Conservation (phyloP, 495 filamentous ascomycete species). For the Penicillium atrosanguineum region DNA sequence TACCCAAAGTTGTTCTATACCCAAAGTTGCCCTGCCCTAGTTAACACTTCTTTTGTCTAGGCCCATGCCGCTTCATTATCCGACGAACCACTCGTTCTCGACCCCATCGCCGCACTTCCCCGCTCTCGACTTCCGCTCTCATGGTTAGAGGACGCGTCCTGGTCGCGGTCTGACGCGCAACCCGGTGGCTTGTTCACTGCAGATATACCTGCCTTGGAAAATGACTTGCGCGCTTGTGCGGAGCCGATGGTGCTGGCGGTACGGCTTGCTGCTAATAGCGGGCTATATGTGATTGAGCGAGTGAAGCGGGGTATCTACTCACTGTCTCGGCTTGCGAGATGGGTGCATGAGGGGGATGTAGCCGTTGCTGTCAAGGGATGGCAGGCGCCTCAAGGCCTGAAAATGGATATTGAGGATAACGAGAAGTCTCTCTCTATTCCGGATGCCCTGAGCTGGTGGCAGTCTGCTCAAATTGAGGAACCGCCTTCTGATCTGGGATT, state of each 20-base stretch:
- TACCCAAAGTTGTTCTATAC: neutral
- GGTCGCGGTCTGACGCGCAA: conserved; percentile 50
- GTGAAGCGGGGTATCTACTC: conserved; percentile 65
- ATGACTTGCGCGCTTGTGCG: conserved; percentile 36
- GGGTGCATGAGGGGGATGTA: conserved; percentile 51
- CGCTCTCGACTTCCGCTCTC: conserved; percentile 59
- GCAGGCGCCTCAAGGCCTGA: conserved; percentile 31
- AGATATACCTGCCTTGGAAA: conserved; percentile 60
- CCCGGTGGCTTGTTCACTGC: conserved; percentile 56
- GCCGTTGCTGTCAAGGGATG: conserved; percentile 39
- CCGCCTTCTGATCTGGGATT: conserved; percentile 22
- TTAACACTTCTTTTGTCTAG: conserved; percentile 32
- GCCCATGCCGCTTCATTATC: conserved; percentile 56
- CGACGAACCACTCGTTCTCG: conserved; percentile 56
- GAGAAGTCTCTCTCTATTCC: conserved; percentile 17
- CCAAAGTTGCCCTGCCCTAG: neutral
- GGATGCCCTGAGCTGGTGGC: conserved; percentile 36
- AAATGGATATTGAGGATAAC: conserved; percentile 35
- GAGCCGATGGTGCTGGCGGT: conserved; percentile 61
- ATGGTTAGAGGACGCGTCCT: conserved; percentile 55
- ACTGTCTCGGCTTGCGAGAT: conserved; percentile 64
- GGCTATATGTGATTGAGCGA: conserved; percentile 70
- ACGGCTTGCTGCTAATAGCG: conserved; percentile 54
- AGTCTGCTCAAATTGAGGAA: conserved; percentile 36
- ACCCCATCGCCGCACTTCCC: conserved; percentile 59